Evolutionary conservation across 345 rosid genomes (phyloP), one percentile per base, ranked within the genome.

Genomic region (Conringia planisiliqua): DNA sequence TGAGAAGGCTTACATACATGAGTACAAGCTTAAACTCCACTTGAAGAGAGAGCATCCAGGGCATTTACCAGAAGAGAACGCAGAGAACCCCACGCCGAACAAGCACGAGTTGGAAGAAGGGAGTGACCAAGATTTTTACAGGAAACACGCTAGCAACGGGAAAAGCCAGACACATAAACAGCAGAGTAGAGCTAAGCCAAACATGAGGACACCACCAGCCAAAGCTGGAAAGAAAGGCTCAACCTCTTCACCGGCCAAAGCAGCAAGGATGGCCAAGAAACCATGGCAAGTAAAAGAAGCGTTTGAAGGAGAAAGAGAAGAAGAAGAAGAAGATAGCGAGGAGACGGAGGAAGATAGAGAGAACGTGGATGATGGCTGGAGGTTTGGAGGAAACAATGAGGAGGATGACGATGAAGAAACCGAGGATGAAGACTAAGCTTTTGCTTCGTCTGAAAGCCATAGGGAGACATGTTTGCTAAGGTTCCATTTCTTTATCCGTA

Each of bases 1-100:
- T 66, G 92, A 88, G 63, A 95, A 95, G 82, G 92, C 97, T 32
- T 95, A 92, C 83, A 95, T 90, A 68, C 99, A 95, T 73, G 98
- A 92, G 74, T 95, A 95, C 87, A 92, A 95, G 86, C 97, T 92
- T 60, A 95, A 90, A 80, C 98, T 92, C 75, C 99, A 95, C 82
- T 71, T 95, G 47, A 85, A 88, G 82, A 89, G 96, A 59, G 97
- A 92, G 78, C 99, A 95, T 88, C 98, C 94, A 0, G 97, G 88
- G 62, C 96, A 89, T 78, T 76, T 78, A 72, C 63, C 74, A 1
- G 97, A 95, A 50, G 97, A 92, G 77, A 86, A 87, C 36, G 72
- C 83, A 2, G 90, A 88, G 81, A 85, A 81, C 66, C 80, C 86
- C n/a, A 78, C 84, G 9, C 68, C 72, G 0, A 61, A 61, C 70